Conservation (phyloP, 2,329 filamentous ascomycete species). For the Paramyrothecium sp. region DNA sequence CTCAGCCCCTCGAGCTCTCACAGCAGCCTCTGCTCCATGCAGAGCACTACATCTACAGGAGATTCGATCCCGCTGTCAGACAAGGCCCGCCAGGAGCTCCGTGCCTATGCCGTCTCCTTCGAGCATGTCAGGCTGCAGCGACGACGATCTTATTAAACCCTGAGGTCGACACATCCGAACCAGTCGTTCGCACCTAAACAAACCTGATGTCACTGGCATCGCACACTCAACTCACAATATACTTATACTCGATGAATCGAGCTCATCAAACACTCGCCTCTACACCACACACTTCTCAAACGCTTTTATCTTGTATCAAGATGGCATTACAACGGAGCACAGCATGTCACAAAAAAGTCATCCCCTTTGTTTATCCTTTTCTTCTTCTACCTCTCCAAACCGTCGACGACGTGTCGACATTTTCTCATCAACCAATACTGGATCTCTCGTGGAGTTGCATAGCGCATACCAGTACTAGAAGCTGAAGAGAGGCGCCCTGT, state of each 20-base stretch:
- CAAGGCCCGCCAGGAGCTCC: constrained; percentile 75
- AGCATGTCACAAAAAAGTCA: constrained; percentile 44
- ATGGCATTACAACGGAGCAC: constrained; percentile 47
- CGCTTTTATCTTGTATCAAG: constrained; percentile 36
- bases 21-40: constrained; percentile 78
- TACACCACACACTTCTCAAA: constrained; percentile 14
- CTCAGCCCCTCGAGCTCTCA: constrained; percentile 76
- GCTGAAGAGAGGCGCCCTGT: constrained; percentile 16
- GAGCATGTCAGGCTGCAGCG: constrained; percentile 71
- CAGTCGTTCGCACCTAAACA: constrained; percentile 2
- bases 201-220: constrained; percentile 11
- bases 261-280: constrained; percentile 30
- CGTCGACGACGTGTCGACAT: not conserved
- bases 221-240: constrained; percentile 6
- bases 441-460: not conserved
- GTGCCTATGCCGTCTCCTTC: constrained; percentile 84
- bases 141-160: constrained; percentile 51
- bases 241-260: too few relatives aligned
- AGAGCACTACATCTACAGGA: constrained; percentile 56
- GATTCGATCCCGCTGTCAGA: constrained; percentile 64
- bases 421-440: not conserved
- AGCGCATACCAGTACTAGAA: not conserved
- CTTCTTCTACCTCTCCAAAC: constrained; percentile 13
- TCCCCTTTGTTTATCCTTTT: constrained; percentile 20
- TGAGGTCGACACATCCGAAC: too few relatives aligned